Conservation (phyloP, 805 yeast species). For the Myxozyma neglecta region DNA sequence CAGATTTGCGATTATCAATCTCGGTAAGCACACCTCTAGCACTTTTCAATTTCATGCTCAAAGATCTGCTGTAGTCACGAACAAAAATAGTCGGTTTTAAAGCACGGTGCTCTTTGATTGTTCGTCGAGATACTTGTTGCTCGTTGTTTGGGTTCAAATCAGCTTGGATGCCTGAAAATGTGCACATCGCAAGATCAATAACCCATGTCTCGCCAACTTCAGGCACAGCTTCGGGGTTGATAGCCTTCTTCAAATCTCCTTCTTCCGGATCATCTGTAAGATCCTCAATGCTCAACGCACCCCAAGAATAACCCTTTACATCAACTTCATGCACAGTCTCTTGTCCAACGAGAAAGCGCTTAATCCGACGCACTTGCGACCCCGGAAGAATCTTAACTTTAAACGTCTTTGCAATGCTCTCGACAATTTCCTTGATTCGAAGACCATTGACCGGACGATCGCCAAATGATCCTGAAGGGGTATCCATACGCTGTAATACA, state of each 20-base stretch:
- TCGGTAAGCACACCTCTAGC: conserved; percentile 68
- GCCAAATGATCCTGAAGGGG: conserved; percentile 16
- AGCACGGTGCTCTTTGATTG: conserved; percentile 36
- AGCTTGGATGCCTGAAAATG: conserved; percentile 49
- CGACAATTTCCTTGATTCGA: conserved; percentile 71
- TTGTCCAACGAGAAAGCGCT: conserved; percentile 95
- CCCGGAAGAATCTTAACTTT: conserved; percentile 89
- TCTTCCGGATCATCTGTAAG: conserved; percentile 32
- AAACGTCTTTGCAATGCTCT: conserved; percentile 80
- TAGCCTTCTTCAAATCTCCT: conserved; percentile 36
- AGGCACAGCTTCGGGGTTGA: conserved; percentile 57
- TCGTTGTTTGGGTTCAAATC: conserved; percentile 46
- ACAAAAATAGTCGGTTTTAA: conserved; percentile 67
- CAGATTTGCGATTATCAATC: conserved; percentile 74
- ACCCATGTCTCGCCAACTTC: conserved; percentile 82
- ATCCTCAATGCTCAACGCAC: conserved; percentile 27
- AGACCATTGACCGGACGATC: conserved; percentile 58
- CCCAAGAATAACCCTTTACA: conserved; percentile 75
- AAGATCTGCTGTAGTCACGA: conserved; percentile 66
- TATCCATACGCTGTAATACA: conserved; percentile 8
- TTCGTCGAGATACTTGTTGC: conserved; percentile 36
- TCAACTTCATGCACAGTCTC: conserved; percentile 88
- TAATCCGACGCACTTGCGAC: conserved; percentile 83
- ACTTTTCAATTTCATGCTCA: conserved; percentile 60
- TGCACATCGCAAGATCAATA: conserved; percentile 79